Conservation (phyloP, 2,329 filamentous ascomycete species). For the Hymenoscyphus albidus region DNA sequence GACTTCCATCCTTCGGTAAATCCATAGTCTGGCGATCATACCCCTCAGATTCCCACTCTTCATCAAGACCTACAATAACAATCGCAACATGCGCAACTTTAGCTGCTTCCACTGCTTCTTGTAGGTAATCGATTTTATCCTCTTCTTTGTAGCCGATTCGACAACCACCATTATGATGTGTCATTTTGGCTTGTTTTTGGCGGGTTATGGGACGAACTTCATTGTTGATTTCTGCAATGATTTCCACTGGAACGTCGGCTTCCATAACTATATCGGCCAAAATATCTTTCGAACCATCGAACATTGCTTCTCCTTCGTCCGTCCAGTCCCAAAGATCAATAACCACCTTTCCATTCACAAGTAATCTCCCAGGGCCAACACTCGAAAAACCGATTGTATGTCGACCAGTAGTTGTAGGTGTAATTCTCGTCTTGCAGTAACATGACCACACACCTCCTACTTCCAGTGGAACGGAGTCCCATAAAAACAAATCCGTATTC, state of each 20-base stretch:
- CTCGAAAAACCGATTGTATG: constrained; percentile 67
- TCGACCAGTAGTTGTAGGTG: constrained; percentile 53
- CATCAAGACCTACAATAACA: constrained; percentile 65
- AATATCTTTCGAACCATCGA: constrained; percentile 63
- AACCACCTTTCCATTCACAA: constrained; percentile 54
- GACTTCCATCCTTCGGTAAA: constrained; percentile 51
- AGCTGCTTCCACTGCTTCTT: constrained; percentile 61
- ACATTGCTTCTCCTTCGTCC: constrained; percentile 67
- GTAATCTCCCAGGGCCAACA: constrained; percentile 60
- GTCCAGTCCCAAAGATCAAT: constrained; percentile 68
- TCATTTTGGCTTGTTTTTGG: constrained; percentile 52
- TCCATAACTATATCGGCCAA: constrained; percentile 57
- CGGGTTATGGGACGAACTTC: constrained; percentile 60
- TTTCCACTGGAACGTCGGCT: constrained; percentile 55
- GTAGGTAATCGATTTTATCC: constrained; percentile 56
- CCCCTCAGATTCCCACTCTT: constrained; percentile 73
- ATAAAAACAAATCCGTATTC: constrained; percentile 66
- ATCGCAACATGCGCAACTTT: constrained; percentile 62
- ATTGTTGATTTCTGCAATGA: constrained; percentile 63
- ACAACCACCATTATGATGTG: constrained; percentile 66
- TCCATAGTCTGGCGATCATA: constrained; percentile 63
- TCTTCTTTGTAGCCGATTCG: constrained; percentile 68
- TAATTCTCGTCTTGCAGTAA: constrained; percentile 56
- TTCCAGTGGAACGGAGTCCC: constrained; percentile 63
- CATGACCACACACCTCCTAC: constrained; percentile 52